Conservation (phyloP, 1,139 yeast species). For the Pichia sp. region DNA sequence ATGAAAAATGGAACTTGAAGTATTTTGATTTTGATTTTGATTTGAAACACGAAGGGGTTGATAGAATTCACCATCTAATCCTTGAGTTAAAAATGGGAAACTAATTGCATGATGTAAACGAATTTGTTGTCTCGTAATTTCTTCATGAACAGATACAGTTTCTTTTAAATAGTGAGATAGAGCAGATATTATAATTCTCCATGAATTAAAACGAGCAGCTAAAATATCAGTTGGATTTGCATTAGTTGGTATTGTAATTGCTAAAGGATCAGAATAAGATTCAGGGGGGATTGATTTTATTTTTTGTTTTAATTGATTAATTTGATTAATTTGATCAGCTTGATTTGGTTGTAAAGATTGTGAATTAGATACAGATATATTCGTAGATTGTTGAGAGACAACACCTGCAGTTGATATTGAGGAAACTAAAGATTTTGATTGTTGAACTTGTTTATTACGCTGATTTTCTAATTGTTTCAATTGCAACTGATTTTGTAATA, state of each 20-base stretch:
- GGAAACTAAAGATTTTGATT: constrained; percentile 29
- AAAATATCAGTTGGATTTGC: constrained; percentile 81
- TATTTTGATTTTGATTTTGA: neutral
- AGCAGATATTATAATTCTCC: constrained; percentile 77
- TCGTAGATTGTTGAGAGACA: too few species aligned
- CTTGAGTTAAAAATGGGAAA: constrained; percentile 41
- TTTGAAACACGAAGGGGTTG: constrained; percentile 28
- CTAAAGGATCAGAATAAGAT: constrained; percentile 33
- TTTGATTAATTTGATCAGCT: neutral
- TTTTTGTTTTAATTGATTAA: neutral
- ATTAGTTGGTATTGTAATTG: constrained; percentile 42
- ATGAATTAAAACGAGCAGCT: constrained; percentile 76
- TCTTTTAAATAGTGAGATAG: constrained; percentile 71
- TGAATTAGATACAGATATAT: too few species aligned
- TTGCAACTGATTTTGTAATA: constrained; percentile 29
- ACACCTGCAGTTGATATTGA: neutral
- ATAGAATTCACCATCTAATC: constrained; percentile 31
- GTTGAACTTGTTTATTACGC: constrained; percentile 33
- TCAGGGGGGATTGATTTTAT: neutral
- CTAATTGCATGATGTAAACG: constrained; percentile 75
- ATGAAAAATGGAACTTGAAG: constrained; percentile 13
- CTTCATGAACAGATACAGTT: constrained; percentile 81
- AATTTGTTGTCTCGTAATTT: constrained; percentile 74
- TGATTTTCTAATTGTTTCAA: constrained; percentile 32
- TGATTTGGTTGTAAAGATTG: neutral